Base-by-base conservation (phyloP, 2,329 filamentous ascomycete species). In the Cordyceps fumosorosea region DNA sequence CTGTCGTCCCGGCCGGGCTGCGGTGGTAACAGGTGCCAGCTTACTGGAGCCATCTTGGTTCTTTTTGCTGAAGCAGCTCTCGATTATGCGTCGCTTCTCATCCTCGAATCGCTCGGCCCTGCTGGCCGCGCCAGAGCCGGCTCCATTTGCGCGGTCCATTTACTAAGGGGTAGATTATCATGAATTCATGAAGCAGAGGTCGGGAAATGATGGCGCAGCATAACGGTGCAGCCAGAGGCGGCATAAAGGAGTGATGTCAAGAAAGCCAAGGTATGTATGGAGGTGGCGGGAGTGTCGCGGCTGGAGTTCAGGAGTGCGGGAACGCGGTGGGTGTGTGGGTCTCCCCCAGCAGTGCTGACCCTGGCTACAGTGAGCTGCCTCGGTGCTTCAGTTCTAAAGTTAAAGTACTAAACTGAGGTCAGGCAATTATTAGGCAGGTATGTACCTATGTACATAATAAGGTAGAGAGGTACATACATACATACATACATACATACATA, bases 1-100 rank as follows among this genome's bases (percentile, higher is more conserved):
- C 34, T n/a, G 50, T 18, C 45, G 44, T 24, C 3, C 20, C 14
- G 12, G 40, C 26, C 11, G 12, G 10, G 50, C 32, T 10, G 40
- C n/a, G 50, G 42, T 50, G 24, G 22, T 57, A 37, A 20, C 29
- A 67, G 62, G 62, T 50, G 55, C 29, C 47, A 40, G 84, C 89
- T 72, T 83, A 96, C 91, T 81, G 64, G 91, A 89, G 67, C 93
- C 93, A 76, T 96, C 90, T 48, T 85, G 82, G 72, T 98, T 95
- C 70, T 88, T 88, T 79, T 96, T 97, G 74, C 81, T 84, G 79
- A 98, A 99, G 78, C 93, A 97, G 76, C 90, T 96, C 66, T 96
- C 90, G 66, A 96, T 89, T 70, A 99, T 97, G 73, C 95, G 87
- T 74, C 86, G 84, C 81, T 97, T 96, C 81, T 99, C 95, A 72